Evolutionary conservation across 805 yeast species (phyloP).

Genomic region (Schwanniomyces polymorphus): DNA sequence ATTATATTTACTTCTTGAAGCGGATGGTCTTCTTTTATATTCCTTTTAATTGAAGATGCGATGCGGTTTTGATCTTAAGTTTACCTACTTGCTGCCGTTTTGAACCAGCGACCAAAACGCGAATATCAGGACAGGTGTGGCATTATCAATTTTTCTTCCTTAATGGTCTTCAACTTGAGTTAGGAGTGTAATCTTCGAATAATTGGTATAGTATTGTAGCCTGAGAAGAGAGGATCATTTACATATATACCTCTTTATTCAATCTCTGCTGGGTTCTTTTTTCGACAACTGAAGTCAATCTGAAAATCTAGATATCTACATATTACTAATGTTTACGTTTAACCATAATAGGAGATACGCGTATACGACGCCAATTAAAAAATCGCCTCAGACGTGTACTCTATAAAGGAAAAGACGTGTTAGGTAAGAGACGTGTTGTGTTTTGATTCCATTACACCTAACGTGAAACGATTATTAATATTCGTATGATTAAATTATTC

Average conservation of each 20-base stretch:
- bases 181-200: neutral
- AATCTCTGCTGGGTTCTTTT: neutral
- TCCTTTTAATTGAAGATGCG: neutral
- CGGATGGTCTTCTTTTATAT: slow-evolving; percentile 1
- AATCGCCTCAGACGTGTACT: neutral
- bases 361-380: neutral
- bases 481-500: neutral
- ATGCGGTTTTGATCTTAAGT: neutral
- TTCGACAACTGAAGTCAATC: neutral
- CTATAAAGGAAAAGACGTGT: neutral
- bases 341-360: slow-evolving; percentile 4
- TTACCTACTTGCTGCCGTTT: neutral
- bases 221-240: neutral
- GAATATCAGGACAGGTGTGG: neutral
- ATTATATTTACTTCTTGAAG: neutral
- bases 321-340: slow-evolving; percentile 2
- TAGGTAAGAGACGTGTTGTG: neutral
- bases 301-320: neutral
- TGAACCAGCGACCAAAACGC: neutral
- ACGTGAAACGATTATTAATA: neutral
- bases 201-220: neutral
- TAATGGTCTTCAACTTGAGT: neutral
- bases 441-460: neutral
- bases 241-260: neutral
- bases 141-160: neutral